Conservation (phyloP, 208 protist genomes). For the Trypanosoma boissoni region DNA sequence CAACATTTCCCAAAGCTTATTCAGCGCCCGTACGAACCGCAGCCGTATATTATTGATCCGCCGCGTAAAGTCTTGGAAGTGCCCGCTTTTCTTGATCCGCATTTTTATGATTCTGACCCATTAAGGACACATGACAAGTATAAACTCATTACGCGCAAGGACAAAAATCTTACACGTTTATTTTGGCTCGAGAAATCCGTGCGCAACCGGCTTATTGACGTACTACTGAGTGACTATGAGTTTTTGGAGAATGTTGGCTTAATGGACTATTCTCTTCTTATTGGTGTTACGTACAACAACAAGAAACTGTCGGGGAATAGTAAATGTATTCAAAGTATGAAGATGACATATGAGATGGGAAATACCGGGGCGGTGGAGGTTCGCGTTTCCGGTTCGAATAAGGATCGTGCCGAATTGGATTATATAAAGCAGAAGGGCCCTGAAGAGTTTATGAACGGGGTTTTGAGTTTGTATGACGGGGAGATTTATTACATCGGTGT, state of each 20-base stretch:
- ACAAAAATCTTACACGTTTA: conserved; percentile 81
- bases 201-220: conserved; percentile 46
- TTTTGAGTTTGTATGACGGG: conserved; percentile 63
- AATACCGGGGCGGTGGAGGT: conserved; percentile 14
- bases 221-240: conserved; percentile 60
- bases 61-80: conserved; percentile 15
- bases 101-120: conserved; percentile 4
- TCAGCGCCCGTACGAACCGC: conserved; percentile 45
- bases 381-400: conserved; percentile 2
- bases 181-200: conserved; percentile 56
- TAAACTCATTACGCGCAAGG: conserved; percentile 55
- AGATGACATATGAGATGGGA: conserved; percentile 23
- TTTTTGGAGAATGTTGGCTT: conserved; percentile 47
- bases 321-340: conserved; percentile 52
- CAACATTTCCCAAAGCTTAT: conserved; percentile 55
- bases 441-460: conserved; percentile 42
- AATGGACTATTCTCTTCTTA: conserved; percentile 89
- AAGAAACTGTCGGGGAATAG: conserved; percentile 37
- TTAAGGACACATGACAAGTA: conserved; percentile 35
- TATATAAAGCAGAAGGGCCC: too few species aligned
- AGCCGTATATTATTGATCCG: conserved; percentile 44
- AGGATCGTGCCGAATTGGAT: too few species aligned
- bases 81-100: neutral
- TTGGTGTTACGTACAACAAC: conserved; percentile 76
- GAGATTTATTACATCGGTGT: conserved; percentile 88